A percentile compares a stretch with the other conserved stretches of the same genome.
phyloP scores from a whole-genome alignment of 2,329 filamentous ascomycete species.

The Aquanectria penicillioides region DNA sequence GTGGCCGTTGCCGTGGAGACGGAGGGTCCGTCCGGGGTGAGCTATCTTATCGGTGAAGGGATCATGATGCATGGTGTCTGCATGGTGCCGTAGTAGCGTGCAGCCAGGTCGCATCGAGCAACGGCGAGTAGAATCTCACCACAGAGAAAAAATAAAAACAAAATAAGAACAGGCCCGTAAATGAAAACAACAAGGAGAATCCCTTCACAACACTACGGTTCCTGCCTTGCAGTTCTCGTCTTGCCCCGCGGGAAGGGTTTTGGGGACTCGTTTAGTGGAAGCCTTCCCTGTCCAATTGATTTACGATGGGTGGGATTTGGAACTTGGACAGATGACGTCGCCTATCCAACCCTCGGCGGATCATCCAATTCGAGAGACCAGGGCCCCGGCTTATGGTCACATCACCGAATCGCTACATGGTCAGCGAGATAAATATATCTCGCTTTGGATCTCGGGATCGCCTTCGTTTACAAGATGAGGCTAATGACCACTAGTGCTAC shows the following conservation, averaged over 20 bases:
- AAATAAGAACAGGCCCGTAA: not conserved
- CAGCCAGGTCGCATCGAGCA: not conserved
- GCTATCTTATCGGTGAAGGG: constrained; percentile 35
- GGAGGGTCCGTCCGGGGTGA: not conserved
- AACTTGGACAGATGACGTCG: not conserved
- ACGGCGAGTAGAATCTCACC: too few species aligned
- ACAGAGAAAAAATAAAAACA: not conserved
- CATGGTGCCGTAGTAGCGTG: constrained; percentile 15
- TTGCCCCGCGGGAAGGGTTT: not conserved
- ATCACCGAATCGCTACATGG: not conserved
- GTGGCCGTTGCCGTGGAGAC: constrained; percentile 39
- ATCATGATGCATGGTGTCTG: constrained; percentile 6
- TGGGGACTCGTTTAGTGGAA: not conserved
- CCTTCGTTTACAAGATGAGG: constrained; percentile 3
- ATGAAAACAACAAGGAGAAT: constrained; percentile 1
- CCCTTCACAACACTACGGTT: not conserved
- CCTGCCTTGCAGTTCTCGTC: not conserved
- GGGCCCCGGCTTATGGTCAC: not conserved
- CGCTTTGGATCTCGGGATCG: constrained; percentile 6
- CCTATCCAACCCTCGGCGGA: constrained; percentile 5
- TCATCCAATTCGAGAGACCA: not conserved
- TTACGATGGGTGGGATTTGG: constrained; percentile 4
- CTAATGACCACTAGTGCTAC: not conserved
- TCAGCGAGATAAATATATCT: not conserved
- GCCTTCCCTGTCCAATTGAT: constrained; percentile 1